phyloP scores from a whole-genome alignment of 148 eudicot genomes.

The Cornus controversa region DNA sequence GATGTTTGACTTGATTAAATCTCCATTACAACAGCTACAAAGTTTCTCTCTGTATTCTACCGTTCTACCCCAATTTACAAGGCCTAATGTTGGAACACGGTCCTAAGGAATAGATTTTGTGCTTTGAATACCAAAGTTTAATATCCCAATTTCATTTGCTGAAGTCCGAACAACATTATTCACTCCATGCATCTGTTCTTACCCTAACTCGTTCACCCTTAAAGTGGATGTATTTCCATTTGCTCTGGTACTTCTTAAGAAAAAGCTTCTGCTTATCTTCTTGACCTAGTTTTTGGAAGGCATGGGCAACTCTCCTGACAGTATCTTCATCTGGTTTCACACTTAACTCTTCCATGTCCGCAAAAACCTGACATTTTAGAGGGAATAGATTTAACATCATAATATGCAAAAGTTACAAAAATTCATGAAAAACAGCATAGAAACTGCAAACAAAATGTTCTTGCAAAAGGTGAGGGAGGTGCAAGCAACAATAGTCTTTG shows the following conservation, averaged over 20 bases:
- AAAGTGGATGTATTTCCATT: constrained; percentile 79
- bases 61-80: background rate
- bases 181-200: constrained; percentile 28
- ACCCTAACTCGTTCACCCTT: constrained; percentile 75
- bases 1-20: background rate
- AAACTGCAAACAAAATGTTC: background rate
- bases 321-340: constrained; percentile 93
- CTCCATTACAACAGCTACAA: background rate
- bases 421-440: background rate
- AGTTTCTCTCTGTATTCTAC: background rate
- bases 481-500: background rate
- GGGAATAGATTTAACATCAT: constrained; percentile 12
- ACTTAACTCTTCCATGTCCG: constrained; percentile 92
- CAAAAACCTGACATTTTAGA: constrained; percentile 63
- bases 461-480: background rate
- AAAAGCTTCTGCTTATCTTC: constrained; percentile 55
- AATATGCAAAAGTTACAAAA: background rate
- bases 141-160: background rate
- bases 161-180: constrained; percentile 3
- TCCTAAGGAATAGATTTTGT: background rate
- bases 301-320: constrained; percentile 64
- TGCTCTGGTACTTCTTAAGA: constrained; percentile 49
- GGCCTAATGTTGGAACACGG: background rate
- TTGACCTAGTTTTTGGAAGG: constrained; percentile 61
- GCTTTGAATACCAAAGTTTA: constrained; percentile 1